phyloP scores from a whole-genome alignment of 805 yeast genomes.

The Candida caryicola region DNA sequence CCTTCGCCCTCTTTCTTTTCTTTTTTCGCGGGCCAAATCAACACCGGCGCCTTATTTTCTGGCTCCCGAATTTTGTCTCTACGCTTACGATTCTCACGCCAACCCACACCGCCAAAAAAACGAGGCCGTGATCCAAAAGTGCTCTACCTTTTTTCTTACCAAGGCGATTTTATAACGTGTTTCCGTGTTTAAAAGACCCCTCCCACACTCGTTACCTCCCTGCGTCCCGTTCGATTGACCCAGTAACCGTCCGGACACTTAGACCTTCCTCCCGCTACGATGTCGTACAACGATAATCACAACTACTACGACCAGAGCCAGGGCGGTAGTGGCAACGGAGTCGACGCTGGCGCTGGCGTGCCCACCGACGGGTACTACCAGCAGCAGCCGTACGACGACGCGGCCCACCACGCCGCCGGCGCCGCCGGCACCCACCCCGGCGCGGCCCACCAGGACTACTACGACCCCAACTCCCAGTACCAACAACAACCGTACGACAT shows the following conservation, averaged over 20 bases:
- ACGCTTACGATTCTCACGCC: too few species aligned
- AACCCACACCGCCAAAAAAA: neutral
- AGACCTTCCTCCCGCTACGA: slow-evolving; percentile 23
- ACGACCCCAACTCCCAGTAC: slow-evolving; percentile 44
- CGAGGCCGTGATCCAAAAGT: too few species aligned
- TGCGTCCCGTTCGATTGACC: neutral
- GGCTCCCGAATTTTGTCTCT: slow-evolving; percentile 1
- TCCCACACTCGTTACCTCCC: neutral
- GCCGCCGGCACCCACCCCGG: slow-evolving; percentile 33
- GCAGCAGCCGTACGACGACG: slow-evolving; percentile 39
- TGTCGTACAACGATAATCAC: slow-evolving; percentile 60
- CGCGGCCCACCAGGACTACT: slow-evolving; percentile 47
- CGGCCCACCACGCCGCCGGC: slow-evolving; percentile 32
- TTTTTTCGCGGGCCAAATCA: slow-evolving; percentile 2
- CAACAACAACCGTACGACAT: slow-evolving; percentile 51
- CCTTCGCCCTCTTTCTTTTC: slow-evolving; percentile 1
- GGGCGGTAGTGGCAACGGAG: too few species aligned
- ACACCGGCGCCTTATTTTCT: neutral
- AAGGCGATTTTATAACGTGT: neutral
- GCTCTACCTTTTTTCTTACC: neutral
- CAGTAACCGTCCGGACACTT: slow-evolving; percentile 5
- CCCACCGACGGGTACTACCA: slow-evolving; percentile 35
- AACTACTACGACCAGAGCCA: slow-evolving; percentile 39
- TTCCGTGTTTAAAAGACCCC: neutral
- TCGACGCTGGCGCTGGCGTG: slow-evolving; percentile 24